A percentile compares a stretch with the other conserved stretches of the same genome.
phyloP scores from a whole-genome alignment of 352 stramenopile species.

The Phytophthora sansomeana region DNA sequence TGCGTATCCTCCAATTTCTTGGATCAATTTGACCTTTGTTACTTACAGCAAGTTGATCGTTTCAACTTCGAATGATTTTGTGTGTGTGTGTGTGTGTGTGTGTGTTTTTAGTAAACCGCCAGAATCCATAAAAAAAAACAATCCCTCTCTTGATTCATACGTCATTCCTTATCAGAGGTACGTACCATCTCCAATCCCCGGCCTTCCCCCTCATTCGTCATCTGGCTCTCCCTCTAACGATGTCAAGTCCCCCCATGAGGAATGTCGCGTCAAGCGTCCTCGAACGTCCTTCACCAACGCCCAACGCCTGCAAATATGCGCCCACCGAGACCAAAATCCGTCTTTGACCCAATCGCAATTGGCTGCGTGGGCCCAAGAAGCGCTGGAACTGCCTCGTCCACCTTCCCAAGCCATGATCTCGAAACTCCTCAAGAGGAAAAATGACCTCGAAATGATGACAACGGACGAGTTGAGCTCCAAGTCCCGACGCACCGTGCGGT shows the following conservation, averaged over 20 bases:
- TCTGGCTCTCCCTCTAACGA: constrained; percentile 20
- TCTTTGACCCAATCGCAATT: constrained; percentile 34
- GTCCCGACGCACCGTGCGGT: constrained; percentile 31
- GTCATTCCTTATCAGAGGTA: neutral
- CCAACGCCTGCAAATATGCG: constrained; percentile 39
- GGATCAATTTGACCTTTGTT: too few relatives aligned
- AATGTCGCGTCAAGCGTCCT: neutral
- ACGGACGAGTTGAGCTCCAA: constrained; percentile 35
- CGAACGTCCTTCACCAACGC: constrained; percentile 42
- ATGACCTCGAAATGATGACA: constrained; percentile 32
- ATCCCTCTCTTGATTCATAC: too few relatives aligned
- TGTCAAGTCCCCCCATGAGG: constrained; percentile 11
- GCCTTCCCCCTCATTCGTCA: constrained; percentile 4
- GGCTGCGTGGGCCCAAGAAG: constrained; percentile 31
- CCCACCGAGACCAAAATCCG: constrained; percentile 29
- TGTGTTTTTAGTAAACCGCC: too few relatives aligned
- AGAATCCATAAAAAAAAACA: too few relatives aligned
- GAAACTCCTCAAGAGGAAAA: constrained; percentile 44
- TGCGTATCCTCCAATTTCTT: too few relatives aligned
- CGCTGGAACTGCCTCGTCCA: constrained; percentile 30
- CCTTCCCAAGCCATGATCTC: constrained; percentile 46
- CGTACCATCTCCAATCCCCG: neutral
- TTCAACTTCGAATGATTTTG: too few relatives aligned
- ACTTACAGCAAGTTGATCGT: too few relatives aligned
- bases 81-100: too few relatives aligned